Conservation (phyloP, 1,284 basidiomycete species). For the Ustilago sp. region DNA sequence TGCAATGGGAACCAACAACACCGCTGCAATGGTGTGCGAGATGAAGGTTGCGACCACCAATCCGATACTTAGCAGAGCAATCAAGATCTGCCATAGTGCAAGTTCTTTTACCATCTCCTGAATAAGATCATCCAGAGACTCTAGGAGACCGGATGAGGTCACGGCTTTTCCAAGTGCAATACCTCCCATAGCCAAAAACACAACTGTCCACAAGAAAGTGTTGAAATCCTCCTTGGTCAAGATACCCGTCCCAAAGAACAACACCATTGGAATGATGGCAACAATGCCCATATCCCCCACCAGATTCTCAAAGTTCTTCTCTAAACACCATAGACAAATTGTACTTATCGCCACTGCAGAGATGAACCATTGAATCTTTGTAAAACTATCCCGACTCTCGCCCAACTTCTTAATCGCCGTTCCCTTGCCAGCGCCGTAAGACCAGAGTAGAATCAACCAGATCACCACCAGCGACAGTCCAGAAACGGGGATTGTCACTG, state of each 20-base stretch:
- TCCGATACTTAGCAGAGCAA: conserved; percentile 85
- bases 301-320: conserved; percentile 80
- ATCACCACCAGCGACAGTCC: conserved; percentile 85
- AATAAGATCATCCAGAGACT: conserved; percentile 72
- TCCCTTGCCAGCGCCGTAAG: conserved; percentile 84
- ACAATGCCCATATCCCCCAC: conserved; percentile 97
- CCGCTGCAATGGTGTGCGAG: conserved; percentile 80
- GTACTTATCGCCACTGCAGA: conserved; percentile 85
- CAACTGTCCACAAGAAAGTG: conserved; percentile 69
- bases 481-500: conserved; percentile 91
- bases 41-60: conserved; percentile 77
- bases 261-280: conserved; percentile 89
- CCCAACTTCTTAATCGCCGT: conserved; percentile 63
- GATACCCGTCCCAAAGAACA: conserved; percentile 94
- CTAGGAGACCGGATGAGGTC: conserved; percentile 85
- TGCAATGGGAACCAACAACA: conserved; percentile 95
- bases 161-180: conserved; percentile 96
- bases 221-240: conserved; percentile 81
- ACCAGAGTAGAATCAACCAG: conserved; percentile 87
- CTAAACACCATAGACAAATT: conserved; percentile 91
- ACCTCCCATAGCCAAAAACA: conserved; percentile 83
- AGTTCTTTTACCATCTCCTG: conserved; percentile 79
- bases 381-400: conserved; percentile 73
- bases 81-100: conserved; percentile 82
- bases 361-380: conserved; percentile 90